Conservation (phyloP, 345 rosid genomes). For the Gynandropsis gynandra region DNA sequence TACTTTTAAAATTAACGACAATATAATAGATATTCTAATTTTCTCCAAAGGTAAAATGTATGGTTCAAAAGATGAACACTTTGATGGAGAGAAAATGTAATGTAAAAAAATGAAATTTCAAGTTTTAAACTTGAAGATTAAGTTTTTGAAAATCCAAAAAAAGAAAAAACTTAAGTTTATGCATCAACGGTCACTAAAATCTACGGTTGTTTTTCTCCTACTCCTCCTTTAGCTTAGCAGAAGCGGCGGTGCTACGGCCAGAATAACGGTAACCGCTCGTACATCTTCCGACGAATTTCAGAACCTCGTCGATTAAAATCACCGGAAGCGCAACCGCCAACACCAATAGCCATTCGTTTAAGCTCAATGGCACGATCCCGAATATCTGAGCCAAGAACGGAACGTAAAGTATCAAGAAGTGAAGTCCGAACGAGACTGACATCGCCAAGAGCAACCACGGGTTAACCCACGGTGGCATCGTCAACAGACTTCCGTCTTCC, state of each 20-base stretch:
- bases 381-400: slow-evolving; percentile 81
- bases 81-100: too few relatives aligned
- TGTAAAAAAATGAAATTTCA: too few relatives aligned
- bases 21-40: too few relatives aligned
- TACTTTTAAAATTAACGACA: too few relatives aligned
- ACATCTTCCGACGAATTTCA: slow-evolving; percentile 73
- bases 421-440: slow-evolving; percentile 71
- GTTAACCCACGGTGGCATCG: slow-evolving; percentile 86
- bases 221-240: slow-evolving; percentile 52
- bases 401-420: slow-evolving; percentile 77
- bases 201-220: slow-evolving; percentile 17
- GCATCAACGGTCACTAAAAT: not conserved
- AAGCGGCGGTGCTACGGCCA: slow-evolving; percentile 14
- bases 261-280: slow-evolving; percentile 36
- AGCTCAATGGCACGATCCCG: slow-evolving; percentile 74
- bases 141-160: too few relatives aligned
- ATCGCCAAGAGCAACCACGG: slow-evolving; percentile 89
- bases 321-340: slow-evolving; percentile 77
- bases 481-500: slow-evolving; percentile 72
- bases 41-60: too few relatives aligned
- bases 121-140: too few relatives aligned
- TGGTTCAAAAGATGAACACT: too few relatives aligned
- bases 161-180: not conserved
- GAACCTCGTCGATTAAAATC: slow-evolving; percentile 73
- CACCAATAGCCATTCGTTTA: slow-evolving; percentile 84